phyloP scores from a whole-genome alignment of 164 flowering plant genomes.

The Chimonanthus salicifolius region DNA sequence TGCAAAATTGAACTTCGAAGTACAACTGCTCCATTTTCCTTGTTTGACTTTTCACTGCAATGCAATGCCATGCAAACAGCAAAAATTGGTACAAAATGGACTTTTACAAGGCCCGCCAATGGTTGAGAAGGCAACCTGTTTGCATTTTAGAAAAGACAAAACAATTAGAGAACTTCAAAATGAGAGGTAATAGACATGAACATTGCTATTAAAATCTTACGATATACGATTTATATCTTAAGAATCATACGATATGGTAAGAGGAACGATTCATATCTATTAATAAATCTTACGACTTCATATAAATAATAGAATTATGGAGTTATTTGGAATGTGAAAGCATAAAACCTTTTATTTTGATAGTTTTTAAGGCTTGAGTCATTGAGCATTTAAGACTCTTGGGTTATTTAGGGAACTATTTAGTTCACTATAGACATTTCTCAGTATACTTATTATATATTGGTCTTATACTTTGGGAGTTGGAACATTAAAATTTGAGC shows the following conservation, averaged over 20 bases:
- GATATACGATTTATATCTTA: not conserved
- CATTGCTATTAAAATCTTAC: no score
- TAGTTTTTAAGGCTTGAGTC: no score
- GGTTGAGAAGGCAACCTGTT: constrained; percentile 66
- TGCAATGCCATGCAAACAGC: constrained; percentile 76
- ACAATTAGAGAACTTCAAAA: not conserved
- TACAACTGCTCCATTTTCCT: constrained; percentile 50
- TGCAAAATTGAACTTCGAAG: constrained; percentile 67
- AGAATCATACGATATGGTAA: not conserved
- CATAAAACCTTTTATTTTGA: no score
- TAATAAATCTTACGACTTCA: no score
- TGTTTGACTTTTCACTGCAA: constrained; percentile 54
- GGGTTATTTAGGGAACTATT: not conserved
- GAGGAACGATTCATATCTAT: no score
- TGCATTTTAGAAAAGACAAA: constrained; percentile 10
- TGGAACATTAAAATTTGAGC: no score
- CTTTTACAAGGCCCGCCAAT: constrained; percentile 43
- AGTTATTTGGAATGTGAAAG: no score
- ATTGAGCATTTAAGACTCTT: not conserved
- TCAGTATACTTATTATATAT: no score
- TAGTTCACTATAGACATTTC: no score
- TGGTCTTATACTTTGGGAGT: no score
- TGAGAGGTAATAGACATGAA: not conserved
- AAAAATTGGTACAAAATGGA: constrained; percentile 82
- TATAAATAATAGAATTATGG: no score